Evolutionary conservation across 1,284 basidiomycete species (phyloP).

Genomic region (Papiliotrema terrestris): DNA sequence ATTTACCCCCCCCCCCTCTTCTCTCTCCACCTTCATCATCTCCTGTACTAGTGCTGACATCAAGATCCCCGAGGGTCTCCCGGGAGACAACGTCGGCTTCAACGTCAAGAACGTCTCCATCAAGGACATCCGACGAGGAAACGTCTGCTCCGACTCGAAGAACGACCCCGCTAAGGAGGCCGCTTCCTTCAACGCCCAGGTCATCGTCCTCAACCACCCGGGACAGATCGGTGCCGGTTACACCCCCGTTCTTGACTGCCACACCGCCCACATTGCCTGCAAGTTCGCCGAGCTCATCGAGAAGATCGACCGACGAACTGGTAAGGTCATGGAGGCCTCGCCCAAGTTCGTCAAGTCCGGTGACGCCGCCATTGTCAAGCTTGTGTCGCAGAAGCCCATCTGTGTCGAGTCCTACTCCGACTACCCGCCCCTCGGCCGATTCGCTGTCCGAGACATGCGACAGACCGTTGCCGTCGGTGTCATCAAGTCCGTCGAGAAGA

Average conservation of each 20-base stretch:
- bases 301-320: constrained; percentile 92
- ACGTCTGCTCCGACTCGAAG: constrained; percentile 99
- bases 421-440: constrained; percentile 99
- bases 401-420: constrained; percentile 96
- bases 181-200: constrained; percentile 99
- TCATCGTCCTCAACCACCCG: constrained; percentile 99
- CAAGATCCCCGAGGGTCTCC: constrained; percentile 79
- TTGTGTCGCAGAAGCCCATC: constrained; percentile 63
- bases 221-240: constrained; percentile 87
- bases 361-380: constrained; percentile 88
- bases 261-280: constrained; percentile 99
- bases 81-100: constrained; percentile 89
- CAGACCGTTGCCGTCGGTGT: constrained; percentile 97
- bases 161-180: constrained; percentile 99
- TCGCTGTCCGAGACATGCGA: constrained; percentile 75
- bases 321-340: constrained; percentile 54
- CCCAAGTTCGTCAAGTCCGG: constrained; percentile 96
- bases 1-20: too few relatives aligned
- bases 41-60: constrained; percentile 52
- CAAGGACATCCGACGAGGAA: constrained; percentile 99
- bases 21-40: too few relatives aligned
- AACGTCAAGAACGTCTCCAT: constrained; percentile 61
- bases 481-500: constrained; percentile 94
- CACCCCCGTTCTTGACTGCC: constrained; percentile 98
- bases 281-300: constrained; percentile 97